phyloP scores from a whole-genome alignment of 345 rosid genomes.

The Moricandia arvensis region DNA sequence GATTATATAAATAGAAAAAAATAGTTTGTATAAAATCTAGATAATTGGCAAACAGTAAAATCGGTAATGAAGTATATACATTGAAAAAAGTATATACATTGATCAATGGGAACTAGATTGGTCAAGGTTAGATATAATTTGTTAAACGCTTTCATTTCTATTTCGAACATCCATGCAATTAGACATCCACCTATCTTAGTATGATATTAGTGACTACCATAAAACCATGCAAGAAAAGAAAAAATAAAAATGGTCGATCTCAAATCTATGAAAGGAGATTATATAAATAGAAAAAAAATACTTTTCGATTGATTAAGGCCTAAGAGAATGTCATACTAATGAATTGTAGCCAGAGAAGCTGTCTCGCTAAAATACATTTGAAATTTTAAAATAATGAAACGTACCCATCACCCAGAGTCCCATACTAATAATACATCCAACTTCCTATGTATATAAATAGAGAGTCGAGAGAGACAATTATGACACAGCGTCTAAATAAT shows the following conservation, averaged over 20 bases:
- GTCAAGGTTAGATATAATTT: too few relatives aligned
- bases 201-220: too few relatives aligned
- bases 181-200: too few relatives aligned
- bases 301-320: slow-evolving; percentile 19
- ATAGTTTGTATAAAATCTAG: too few relatives aligned
- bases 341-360: slow-evolving; percentile 30
- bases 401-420: slow-evolving; percentile 14
- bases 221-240: too few relatives aligned
- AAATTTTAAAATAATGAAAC: slow-evolving; percentile 24
- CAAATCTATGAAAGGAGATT: not conserved
- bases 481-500: not conserved
- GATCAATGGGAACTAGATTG: too few relatives aligned
- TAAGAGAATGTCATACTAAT: slow-evolving; percentile 16
- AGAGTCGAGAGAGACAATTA: slow-evolving; percentile 11
- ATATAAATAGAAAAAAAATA: slow-evolving; percentile 21
- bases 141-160: too few relatives aligned
- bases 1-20: slow-evolving; percentile 19
- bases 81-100: too few relatives aligned
- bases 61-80: too few relatives aligned
- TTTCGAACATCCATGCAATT: too few relatives aligned
- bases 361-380: slow-evolving; percentile 37
- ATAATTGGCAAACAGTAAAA: too few relatives aligned
- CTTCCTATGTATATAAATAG: not conserved
- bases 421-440: slow-evolving; percentile 26
- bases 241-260: too few relatives aligned